Percentiles rank a stretch among this genome's conserved stretches.
Evolutionary conservation across 2,329 filamentous ascomycete genomes (phyloP).

Genomic region (Fusarium caatingaense): DNA sequence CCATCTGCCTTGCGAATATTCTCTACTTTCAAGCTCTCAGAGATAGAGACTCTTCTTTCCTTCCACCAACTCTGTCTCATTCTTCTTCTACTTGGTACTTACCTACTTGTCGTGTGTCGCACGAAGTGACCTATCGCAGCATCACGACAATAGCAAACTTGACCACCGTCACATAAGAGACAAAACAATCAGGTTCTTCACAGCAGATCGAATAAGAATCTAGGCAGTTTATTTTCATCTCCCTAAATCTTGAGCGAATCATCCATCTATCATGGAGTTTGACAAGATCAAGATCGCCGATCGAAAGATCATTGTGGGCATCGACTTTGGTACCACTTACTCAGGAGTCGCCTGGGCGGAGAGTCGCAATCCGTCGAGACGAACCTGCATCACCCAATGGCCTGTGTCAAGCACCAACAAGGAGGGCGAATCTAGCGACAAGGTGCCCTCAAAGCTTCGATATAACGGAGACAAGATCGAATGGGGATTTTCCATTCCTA

Average conservation of each 20-base stretch:
- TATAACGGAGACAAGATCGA: constrained; percentile 53
- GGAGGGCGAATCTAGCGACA: constrained; percentile 55
- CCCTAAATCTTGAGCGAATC: neutral
- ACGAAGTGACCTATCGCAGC: neutral
- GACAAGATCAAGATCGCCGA: constrained; percentile 50
- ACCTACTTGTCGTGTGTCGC: neutral
- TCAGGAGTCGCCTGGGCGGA: constrained; percentile 63
- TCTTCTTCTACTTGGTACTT: neutral
- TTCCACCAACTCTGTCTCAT: neutral
- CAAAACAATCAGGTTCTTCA: neutral
- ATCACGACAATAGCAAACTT: neutral
- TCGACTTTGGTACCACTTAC: constrained; percentile 67
- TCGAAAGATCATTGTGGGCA: constrained; percentile 60
- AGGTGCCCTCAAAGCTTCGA: constrained; percentile 60
- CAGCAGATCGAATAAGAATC: neutral
- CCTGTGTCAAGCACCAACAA: constrained; percentile 52
- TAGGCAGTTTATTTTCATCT: neutral
- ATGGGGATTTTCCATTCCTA: constrained; percentile 61
- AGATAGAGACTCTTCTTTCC: neutral
- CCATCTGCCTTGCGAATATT: neutral
- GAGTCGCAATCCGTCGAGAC: constrained; percentile 53
- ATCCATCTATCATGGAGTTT: constrained; percentile 50
- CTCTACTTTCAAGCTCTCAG: neutral
- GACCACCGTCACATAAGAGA: neutral
- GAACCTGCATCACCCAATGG: constrained; percentile 56